Base-by-base conservation (phyloP, 2,329 filamentous ascomycete genomes). In the Amesomyces nigricolor region DNA sequence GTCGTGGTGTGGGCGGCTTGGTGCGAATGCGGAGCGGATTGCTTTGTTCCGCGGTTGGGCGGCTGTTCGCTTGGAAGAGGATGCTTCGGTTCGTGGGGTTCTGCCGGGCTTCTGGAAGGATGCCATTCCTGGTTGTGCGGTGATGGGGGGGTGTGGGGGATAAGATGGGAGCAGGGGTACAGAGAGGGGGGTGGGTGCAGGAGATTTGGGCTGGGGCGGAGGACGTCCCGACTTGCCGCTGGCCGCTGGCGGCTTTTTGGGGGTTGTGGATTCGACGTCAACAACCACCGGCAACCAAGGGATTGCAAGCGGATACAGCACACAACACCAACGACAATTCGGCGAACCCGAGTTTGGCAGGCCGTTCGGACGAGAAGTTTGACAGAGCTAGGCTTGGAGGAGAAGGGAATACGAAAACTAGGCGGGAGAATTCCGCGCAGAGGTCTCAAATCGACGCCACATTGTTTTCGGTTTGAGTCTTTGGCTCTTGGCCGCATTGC, bases 51-150 rank as follows among this genome's bases (percentile, higher is more conserved):
- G 2, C n/a, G n/a, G 40, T 22, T 43, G 40, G 40, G 8, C 8
- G 40, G 40, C 10, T 9, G 38, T 40, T 19, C n/a, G 32, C 32
- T 35, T 35, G 32, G 3, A 35, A 10, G 32, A 35, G 22, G 22
- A 26, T 26, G 22, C 22, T 26, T 26, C 22, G 32, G 32, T 35
- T 35, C 32, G 32, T 35, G 3, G 32, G 11, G 32, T 57, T 54
- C 51, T 54, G 49, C 43, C 44, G 44, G n/a, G 32, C 51, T 57
- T 59, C 57, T 59, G 45, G 57, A 59, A 59, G 54, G 54, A 51
- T 51, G 37, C 47, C 26, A 4, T 46, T 47, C 47, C 39, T 17
- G 47, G 48, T 16, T 13, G 22, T 40, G 16, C 9, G 22, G 19
- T 14, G 14, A 13, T 32, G 38, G 38, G 26, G 29, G 35, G 29